Evolutionary conservation across 192 early-diverging fungal genomes (phyloP), one percentile per base, ranked within the genome.

Genomic region (Coemansia sp.): DNA sequence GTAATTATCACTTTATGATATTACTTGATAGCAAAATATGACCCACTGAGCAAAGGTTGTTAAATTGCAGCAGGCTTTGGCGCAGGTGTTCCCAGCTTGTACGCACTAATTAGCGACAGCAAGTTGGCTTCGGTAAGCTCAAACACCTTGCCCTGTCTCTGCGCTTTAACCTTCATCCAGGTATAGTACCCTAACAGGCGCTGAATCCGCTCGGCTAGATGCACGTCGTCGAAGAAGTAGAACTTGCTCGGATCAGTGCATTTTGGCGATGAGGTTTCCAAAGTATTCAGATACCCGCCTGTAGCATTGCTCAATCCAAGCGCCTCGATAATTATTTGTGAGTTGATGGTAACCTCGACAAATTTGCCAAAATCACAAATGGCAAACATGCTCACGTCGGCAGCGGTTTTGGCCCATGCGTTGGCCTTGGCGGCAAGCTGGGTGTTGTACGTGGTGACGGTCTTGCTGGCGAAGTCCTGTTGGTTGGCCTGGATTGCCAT

Each of bases 211-310:
- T 70, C 69, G 3, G 68, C 35, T 3, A 68, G 74, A 38, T 76
- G 71, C 4, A 73, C 61, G 12, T 39, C 10, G 51, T 73, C 71
- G 45, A 67, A 67, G 65, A 67, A 73, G 47, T 62, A 72, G 64
- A 49, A 56, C 7, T 11, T n/a, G 71, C 59, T 67, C 19, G 64
- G 64, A 22, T 72, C 49, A 2, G 38, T 57, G 59, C 71, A 72
- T 11, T 49, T 23, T 6, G 31, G 5, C 35, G 54, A 43, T 1
- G 26, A 41, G n/a, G 48, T 59, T 9, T 51, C 39, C 38, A 57
- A 14, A 4, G 54, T 61, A 11, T 50, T 57, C 21, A 62, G 19
- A n/a, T 67, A 66, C 16, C 61, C 58, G 22, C 38, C 47, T 8
- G 55, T 57, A 4, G 52, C 62, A 27, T 75, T 62, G 3, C 57